Evolutionary conservation across 768 basidiomycete species (phyloP).

Genomic region (Russula abietina): DNA sequence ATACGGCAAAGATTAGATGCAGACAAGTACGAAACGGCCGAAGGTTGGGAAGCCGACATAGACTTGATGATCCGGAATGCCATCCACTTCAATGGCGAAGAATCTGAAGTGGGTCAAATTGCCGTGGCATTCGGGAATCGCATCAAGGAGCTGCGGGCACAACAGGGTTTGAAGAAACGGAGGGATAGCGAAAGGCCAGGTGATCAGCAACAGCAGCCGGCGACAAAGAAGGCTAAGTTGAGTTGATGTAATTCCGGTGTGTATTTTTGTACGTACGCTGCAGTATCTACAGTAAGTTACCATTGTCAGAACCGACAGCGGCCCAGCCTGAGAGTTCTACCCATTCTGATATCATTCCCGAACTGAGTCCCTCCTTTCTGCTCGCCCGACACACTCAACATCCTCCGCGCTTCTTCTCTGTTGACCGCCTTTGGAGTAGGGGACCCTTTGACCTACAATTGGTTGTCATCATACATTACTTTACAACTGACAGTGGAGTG

Average conservation of each 20-base stretch:
- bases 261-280: not conserved
- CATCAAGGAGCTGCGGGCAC: constrained; percentile 47
- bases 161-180: constrained; percentile 54
- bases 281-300: not conserved
- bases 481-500: too few species aligned
- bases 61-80: constrained; percentile 87
- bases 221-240: constrained; percentile 61
- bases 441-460: too few species aligned
- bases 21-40: constrained; percentile 75
- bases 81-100: constrained; percentile 77
- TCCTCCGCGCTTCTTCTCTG: not conserved
- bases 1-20: constrained; percentile 76
- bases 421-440: too few species aligned
- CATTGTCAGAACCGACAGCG: not conserved
- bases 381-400: not conserved
- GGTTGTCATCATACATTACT: not conserved
- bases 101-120: constrained; percentile 70
- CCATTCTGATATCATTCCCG: not conserved
- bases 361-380: not conserved
- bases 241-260: constrained; percentile 35
- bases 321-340: not conserved
- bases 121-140: constrained; percentile 47
- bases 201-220: constrained; percentile 46
- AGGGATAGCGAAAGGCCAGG: constrained; percentile 66
- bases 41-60: constrained; percentile 79